Evolutionary conservation across 805 yeast species (phyloP).

Genomic region (Pichia manshurica): DNA sequence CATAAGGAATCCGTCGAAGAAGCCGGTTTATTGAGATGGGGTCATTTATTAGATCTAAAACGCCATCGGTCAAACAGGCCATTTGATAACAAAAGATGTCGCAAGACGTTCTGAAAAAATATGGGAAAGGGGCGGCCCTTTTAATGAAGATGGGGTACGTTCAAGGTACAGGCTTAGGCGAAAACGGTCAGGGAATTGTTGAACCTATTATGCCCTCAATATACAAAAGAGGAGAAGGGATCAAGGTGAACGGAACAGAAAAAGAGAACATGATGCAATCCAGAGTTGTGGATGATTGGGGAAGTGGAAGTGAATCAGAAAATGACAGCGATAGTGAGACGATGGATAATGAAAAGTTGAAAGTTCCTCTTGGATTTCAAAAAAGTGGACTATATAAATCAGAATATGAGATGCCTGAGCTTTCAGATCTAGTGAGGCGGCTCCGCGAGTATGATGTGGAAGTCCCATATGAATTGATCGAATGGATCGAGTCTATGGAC

Average conservation of each 20-base stretch:
- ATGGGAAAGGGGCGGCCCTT: conserved; percentile 83
- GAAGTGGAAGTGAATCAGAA: conserved; percentile 24
- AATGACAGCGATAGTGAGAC: conserved; percentile 6
- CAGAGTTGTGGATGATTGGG: conserved; percentile 15
- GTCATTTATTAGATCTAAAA: no score
- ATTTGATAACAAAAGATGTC: background rate
- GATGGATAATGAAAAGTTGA: background rate
- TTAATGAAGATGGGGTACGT: conserved; percentile 82
- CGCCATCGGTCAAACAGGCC: no score
- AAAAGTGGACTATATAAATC: conserved; percentile 11
- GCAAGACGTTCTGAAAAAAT: conserved; percentile 24
- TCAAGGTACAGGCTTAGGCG: conserved; percentile 83
- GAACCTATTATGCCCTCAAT: conserved; percentile 71
- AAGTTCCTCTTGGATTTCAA: conserved; percentile 11
- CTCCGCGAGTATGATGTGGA: conserved; percentile 32
- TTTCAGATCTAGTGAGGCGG: conserved; percentile 34
- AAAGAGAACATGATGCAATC: conserved; percentile 24
- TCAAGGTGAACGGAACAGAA: conserved; percentile 55
- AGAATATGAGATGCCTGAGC: conserved; percentile 23
- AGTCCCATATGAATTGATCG: conserved; percentile 35
- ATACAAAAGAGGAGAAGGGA: conserved; percentile 65
- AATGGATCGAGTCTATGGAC: conserved; percentile 23
- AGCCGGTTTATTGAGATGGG: no score
- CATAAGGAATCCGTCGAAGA: no score
- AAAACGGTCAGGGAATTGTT: conserved; percentile 61